Evolutionary conservation across 805 yeast species (phyloP).

Genomic region (Jamesozyma spencerorum): DNA sequence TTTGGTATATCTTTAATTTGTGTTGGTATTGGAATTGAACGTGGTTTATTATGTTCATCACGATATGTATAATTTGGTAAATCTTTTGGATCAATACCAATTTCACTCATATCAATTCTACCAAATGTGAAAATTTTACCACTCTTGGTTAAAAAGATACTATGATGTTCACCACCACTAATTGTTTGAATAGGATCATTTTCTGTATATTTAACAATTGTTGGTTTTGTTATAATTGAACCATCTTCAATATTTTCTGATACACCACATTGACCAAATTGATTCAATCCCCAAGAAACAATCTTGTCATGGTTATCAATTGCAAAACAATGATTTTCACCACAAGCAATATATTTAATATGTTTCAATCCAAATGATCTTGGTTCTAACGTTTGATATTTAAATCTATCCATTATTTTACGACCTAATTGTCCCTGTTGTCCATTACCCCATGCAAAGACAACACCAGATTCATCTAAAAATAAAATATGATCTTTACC

Average conservation of each 20-base stretch:
- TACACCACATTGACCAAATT: conserved; percentile 92
- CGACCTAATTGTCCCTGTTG: conserved; percentile 90
- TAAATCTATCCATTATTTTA: conserved; percentile 68
- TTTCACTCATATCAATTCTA: conserved; percentile 85
- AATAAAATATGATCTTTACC: conserved; percentile 92
- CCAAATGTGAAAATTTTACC: conserved; percentile 85
- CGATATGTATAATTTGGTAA: conserved; percentile 64
- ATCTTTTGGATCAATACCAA: conserved; percentile 62
- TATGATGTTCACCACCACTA: conserved; percentile 93
- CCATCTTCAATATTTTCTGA: conserved; percentile 76
- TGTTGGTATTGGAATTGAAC: conserved; percentile 83
- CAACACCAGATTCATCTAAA: conserved; percentile 73
- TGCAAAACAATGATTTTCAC: conserved; percentile 95
- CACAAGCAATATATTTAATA: conserved; percentile 75
- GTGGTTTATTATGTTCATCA: conserved; percentile 71
- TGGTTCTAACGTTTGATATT: conserved; percentile 65
- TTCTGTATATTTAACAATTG: conserved; percentile 38
- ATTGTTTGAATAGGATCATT: conserved; percentile 47
- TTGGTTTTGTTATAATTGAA: conserved; percentile 69
- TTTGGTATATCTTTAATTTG: conserved; percentile 49
- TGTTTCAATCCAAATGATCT: conserved; percentile 75
- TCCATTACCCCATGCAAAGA: conserved; percentile 96
- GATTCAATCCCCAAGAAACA: conserved; percentile 90
- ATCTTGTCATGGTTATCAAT: conserved; percentile 63
- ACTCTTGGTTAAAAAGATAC: conserved; percentile 58